These are phyloP conservation scores for Peniophora sp. DNA, from an alignment of 1,284 basidiomycete genomes.

Conservation along the genomic window DNA sequence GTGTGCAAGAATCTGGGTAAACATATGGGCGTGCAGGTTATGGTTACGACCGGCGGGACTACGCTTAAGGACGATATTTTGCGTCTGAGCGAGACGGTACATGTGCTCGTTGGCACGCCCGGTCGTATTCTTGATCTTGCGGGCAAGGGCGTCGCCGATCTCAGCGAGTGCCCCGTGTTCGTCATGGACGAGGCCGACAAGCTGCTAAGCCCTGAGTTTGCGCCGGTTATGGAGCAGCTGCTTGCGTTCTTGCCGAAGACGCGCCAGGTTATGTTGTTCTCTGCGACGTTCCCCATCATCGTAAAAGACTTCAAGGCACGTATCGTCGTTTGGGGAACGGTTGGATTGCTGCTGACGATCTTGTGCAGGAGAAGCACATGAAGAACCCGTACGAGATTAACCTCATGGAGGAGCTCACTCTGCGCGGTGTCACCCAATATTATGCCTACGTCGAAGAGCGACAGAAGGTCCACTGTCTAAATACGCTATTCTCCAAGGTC, in stretches of 20 bases:
- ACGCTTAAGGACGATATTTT: constrained; percentile 98
- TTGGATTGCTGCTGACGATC: constrained; percentile 7
- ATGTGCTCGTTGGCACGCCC: constrained; percentile 95
- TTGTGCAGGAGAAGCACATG: constrained; percentile 93
- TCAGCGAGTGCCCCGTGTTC: constrained; percentile 92
- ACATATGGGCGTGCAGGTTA: constrained; percentile 92
- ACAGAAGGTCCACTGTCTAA: constrained; percentile 98
- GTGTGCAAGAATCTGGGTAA: constrained; percentile 97
- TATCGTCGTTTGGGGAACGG: constrained; percentile 4
- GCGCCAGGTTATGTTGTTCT: constrained; percentile 98
- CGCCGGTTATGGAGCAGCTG: constrained; percentile 96
- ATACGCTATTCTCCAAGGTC: constrained; percentile 94
- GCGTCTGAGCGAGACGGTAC: constrained; percentile 84
- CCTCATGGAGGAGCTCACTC: constrained; percentile 98
- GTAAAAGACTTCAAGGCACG: constrained; percentile 97
- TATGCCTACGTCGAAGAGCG: constrained; percentile 99
- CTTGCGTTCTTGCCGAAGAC: constrained; percentile 79
- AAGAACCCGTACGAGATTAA: constrained; percentile 95
- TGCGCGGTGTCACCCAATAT: constrained; percentile 98
- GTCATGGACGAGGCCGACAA: constrained; percentile 99
- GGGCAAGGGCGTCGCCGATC: constrained; percentile 89
- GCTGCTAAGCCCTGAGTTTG: constrained; percentile 94
- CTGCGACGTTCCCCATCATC: constrained; percentile 97
- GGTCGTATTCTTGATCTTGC: constrained; percentile 94
- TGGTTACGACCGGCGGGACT: constrained; percentile 99